A percentile compares a stretch with the other conserved stretches of the same genome.
Conservation (phyloP, 495 filamentous ascomycete species). For the Penicillium coprophilum region DNA sequence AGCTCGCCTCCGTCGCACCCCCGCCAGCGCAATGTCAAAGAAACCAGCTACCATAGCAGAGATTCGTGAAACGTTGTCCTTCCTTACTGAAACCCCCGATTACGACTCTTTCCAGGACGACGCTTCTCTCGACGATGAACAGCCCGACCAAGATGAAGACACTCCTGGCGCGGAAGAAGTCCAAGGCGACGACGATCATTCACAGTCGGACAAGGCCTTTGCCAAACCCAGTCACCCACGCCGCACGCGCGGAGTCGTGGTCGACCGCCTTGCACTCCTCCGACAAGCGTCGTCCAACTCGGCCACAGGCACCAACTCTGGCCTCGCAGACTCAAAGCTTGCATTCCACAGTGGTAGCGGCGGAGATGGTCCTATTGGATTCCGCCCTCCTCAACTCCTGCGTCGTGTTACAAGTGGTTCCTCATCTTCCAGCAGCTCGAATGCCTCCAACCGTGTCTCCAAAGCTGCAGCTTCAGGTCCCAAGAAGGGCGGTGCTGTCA, state of each 20-base stretch:
- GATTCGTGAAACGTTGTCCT: constrained; percentile 75
- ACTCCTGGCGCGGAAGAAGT: constrained; percentile 36
- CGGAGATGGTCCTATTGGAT: constrained; percentile 45
- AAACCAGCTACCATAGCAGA: constrained; percentile 70
- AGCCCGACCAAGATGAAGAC: constrained; percentile 35
- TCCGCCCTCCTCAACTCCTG: constrained; percentile 77
- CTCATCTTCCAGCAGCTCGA: constrained; percentile 39
- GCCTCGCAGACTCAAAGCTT: constrained; percentile 45
- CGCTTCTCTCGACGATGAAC: constrained; percentile 42
- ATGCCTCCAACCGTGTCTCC: constrained; percentile 36
- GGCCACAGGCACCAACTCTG: constrained; percentile 45
- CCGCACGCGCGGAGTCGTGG: constrained; percentile 55
- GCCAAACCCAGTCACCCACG: constrained; percentile 45
- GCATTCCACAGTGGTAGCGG: constrained; percentile 59
- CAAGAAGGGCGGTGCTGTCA: constrained; percentile 71
- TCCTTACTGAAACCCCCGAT: constrained; percentile 74
- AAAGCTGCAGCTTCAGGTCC: constrained; percentile 51
- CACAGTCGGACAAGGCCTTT: constrained; percentile 33
- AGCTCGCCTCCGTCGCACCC: constrained; percentile 65
- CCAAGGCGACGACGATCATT: constrained; percentile 34
- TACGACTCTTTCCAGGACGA: constrained; percentile 52
- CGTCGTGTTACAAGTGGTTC: constrained; percentile 70
- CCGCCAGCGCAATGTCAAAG: constrained; percentile 51
- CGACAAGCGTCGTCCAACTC: constrained; percentile 60
- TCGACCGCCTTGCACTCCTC: constrained; percentile 82